Evolutionary conservation across 441 rosid genomes (phyloP).

Genomic region (Corymbia calophylla): DNA sequence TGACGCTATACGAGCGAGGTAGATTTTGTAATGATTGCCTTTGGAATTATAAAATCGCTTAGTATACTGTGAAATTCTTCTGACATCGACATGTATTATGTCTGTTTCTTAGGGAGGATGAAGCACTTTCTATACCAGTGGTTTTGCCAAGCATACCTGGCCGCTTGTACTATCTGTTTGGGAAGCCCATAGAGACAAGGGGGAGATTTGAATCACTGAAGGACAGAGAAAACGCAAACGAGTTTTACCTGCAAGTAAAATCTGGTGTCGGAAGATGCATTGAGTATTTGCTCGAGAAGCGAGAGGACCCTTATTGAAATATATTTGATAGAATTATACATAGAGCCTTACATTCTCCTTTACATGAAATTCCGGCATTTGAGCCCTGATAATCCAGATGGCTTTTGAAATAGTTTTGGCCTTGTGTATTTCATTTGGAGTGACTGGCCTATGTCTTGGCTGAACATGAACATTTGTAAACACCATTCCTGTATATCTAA

Average conservation of each 20-base stretch:
- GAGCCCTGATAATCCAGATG: background rate
- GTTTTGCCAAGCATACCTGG: background rate
- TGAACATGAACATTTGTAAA: background rate
- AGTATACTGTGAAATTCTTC: background rate
- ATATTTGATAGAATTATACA: background rate
- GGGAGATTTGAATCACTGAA: background rate
- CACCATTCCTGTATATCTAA: background rate
- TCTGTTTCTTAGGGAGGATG: background rate
- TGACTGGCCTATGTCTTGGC: background rate
- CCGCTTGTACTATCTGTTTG: background rate
- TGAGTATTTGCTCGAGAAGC: background rate
- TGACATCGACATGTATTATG: background rate
- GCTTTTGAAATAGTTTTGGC: background rate
- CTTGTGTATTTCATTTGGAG: background rate
- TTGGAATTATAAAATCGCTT: background rate
- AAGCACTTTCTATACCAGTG: background rate
- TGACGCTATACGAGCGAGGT: slow-evolving; percentile 37
- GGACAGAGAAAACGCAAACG: background rate
- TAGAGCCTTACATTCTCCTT: background rate
- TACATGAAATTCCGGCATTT: background rate
- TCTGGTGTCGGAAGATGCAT: background rate
- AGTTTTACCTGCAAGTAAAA: background rate
- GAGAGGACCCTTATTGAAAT: background rate
- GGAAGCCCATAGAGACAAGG: background rate
- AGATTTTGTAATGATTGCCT: background rate